These are phyloP conservation scores for Pythium oligandrum DNA, from an alignment of 352 stramenopile species.

Conservation along the genomic window DNA sequence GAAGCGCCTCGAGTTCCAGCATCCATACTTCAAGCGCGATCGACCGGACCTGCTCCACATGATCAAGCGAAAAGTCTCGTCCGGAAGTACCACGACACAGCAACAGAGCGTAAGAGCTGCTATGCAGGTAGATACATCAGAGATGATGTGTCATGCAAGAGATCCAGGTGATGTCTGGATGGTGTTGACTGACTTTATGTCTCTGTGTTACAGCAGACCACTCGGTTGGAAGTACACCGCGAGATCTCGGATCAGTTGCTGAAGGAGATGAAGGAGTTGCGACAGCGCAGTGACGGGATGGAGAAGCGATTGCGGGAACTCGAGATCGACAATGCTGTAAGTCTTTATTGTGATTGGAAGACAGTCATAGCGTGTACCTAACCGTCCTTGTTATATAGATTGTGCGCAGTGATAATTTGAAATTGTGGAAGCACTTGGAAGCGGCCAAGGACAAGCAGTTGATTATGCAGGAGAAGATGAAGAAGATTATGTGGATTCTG, in stretches of 20 bases:
- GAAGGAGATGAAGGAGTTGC: conserved; percentile 82
- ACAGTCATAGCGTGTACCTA: background rate
- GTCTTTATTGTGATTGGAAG: background rate
- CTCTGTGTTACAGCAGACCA: conserved; percentile 36
- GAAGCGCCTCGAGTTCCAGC: conserved; percentile 91
- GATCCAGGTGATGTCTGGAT: too few relatives aligned
- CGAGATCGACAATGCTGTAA: conserved; percentile 83
- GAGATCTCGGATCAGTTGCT: conserved; percentile 78
- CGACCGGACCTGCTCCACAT: conserved; percentile 79
- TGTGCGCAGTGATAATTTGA: conserved; percentile 83
- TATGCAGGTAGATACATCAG: conserved; percentile 34
- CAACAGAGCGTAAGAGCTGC: conserved; percentile 48
- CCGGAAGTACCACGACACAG: conserved; percentile 20
- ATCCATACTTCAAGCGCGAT: conserved; percentile 89
- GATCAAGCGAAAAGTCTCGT: conserved; percentile 88
- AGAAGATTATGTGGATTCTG: conserved; percentile 90
- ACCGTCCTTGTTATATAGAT: conserved; percentile 33
- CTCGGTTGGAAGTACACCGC: conserved; percentile 57
- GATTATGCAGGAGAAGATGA: conserved; percentile 89
- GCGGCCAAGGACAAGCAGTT: conserved; percentile 84
- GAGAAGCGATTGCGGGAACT: conserved; percentile 82
- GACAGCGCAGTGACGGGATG: conserved; percentile 81
- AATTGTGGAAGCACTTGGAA: conserved; percentile 86
- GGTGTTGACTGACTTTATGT: conserved; percentile 2
- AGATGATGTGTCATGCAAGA: conserved; percentile 8